phyloP scores from a whole-genome alignment of 192 early-diverging fungal genomes.

The Dispira simplex region DNA sequence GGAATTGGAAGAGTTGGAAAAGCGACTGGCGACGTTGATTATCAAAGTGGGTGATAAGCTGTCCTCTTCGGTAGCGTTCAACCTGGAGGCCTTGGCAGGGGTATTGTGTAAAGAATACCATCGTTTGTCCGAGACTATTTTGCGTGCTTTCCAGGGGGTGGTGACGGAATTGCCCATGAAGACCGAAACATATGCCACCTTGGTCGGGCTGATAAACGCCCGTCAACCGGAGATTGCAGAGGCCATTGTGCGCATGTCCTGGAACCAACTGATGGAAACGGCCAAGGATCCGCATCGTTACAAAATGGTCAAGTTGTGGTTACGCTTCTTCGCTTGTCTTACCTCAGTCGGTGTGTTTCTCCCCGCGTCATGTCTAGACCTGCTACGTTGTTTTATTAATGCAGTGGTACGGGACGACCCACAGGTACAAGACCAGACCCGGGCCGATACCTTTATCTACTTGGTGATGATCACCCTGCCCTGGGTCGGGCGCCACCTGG shows the following conservation, averaged over 20 bases:
- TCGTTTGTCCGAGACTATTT: neutral
- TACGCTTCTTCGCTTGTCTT: slow-evolving; percentile 71
- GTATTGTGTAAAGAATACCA: neutral
- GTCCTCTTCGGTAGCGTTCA: neutral
- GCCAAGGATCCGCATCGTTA: slow-evolving; percentile 42
- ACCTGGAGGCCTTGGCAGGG: neutral
- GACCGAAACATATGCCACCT: slow-evolving; percentile 55
- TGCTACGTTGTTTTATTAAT: slow-evolving; percentile 48
- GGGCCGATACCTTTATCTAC: slow-evolving; percentile 54
- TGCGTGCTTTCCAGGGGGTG: slow-evolving; percentile 2
- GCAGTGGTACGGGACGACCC: slow-evolving; percentile 19
- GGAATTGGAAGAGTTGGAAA: slow-evolving; percentile 45
- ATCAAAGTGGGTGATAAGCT: slow-evolving; percentile 60
- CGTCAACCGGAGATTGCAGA: slow-evolving; percentile 43
- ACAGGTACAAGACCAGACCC: slow-evolving; percentile 14
- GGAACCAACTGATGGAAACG: slow-evolving; percentile 30
- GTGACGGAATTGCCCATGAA: slow-evolving; percentile 59
- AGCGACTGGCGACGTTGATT: slow-evolving; percentile 48
- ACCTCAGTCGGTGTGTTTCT: slow-evolving; percentile 63
- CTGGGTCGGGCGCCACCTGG: slow-evolving; percentile 36
- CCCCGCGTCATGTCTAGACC: slow-evolving; percentile 38
- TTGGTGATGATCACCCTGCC: slow-evolving; percentile 65
- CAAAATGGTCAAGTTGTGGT: slow-evolving; percentile 53
- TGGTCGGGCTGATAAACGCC: slow-evolving; percentile 72
- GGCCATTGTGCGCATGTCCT: slow-evolving; percentile 42